Conservation (phyloP, 805 yeast genomes). For the Limtongia smithiae region DNA sequence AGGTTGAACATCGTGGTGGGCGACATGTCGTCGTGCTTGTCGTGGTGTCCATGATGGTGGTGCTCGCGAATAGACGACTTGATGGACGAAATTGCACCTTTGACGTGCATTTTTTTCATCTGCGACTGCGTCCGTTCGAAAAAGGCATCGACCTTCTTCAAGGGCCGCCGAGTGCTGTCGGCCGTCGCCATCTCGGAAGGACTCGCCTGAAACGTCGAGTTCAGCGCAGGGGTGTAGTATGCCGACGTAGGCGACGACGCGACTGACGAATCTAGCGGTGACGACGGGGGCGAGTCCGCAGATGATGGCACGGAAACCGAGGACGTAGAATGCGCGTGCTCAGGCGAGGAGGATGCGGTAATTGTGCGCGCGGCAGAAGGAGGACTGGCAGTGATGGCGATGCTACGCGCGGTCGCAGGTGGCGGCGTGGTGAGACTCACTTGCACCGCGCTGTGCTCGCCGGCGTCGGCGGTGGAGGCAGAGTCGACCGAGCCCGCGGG, state of each 20-base stretch:
- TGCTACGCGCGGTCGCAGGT: background rate
- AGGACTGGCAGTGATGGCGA: background rate
- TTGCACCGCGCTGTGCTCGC: no score
- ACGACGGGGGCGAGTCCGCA: background rate
- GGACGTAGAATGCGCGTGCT: background rate
- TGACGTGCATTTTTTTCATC: conserved; percentile 14
- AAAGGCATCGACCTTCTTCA: conserved; percentile 7
- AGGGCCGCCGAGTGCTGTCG: background rate
- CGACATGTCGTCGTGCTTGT: background rate
- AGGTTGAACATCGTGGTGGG: conserved; percentile 14
- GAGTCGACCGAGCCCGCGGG: no score
- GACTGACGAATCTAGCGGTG: conserved; percentile 1
- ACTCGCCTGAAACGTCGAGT: conserved; percentile 2
- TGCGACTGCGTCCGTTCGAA: conserved; percentile 17
- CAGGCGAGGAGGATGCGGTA: background rate
- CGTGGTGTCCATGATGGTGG: background rate
- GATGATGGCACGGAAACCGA: conserved; percentile 3
- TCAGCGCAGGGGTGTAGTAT: background rate
- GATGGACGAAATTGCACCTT: conserved; percentile 8
- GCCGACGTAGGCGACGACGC: background rate
- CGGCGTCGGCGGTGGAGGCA: no score
- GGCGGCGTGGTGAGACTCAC: background rate
- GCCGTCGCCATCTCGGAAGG: conserved; percentile 1
- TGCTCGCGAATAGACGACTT: conserved; percentile 13
- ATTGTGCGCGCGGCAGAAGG: background rate